Evolutionary conservation across 306 rosid species (phyloP).

Genomic region (Castanea mollissima): DNA sequence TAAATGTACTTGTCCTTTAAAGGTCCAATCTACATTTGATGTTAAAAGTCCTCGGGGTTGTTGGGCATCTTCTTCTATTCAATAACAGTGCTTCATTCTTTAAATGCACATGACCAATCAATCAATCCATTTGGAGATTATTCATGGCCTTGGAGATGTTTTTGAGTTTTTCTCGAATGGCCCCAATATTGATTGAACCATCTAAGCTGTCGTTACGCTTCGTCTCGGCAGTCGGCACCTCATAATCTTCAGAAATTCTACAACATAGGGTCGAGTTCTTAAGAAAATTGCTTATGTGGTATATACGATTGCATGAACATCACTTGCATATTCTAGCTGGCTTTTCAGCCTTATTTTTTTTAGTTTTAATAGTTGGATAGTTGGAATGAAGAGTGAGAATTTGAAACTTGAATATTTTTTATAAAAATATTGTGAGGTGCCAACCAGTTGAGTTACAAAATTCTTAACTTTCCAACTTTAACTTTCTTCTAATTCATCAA

Average conservation of each 20-base stretch:
- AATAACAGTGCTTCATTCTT: no score
- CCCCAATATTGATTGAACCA: neutral
- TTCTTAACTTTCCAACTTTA: neutral
- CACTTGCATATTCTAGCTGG: neutral
- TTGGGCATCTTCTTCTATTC: neutral
- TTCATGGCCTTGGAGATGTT: neutral
- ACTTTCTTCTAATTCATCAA: neutral
- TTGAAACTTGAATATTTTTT: no score
- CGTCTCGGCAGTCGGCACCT: neutral
- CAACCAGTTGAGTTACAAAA: no score
- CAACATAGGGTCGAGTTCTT: neutral
- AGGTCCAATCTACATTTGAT: neutral
- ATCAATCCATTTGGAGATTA: neutral
- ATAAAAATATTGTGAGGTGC: no score
- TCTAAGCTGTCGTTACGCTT: neutral
- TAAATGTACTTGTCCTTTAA: neutral
- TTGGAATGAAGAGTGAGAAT: no score
- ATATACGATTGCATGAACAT: neutral
- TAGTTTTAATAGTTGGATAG: no score
- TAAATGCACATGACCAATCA: neutral
- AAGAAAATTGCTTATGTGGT: neutral
- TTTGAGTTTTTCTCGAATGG: neutral
- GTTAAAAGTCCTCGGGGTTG: neutral
- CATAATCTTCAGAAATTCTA: neutral
- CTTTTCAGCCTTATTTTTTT: neutral